A percentile compares a stretch with the other conserved stretches of the same genome.
phyloP scores from a whole-genome alignment of 1,284 basidiomycete species.

The Cutaneotrichosporon daszewskae region DNA sequence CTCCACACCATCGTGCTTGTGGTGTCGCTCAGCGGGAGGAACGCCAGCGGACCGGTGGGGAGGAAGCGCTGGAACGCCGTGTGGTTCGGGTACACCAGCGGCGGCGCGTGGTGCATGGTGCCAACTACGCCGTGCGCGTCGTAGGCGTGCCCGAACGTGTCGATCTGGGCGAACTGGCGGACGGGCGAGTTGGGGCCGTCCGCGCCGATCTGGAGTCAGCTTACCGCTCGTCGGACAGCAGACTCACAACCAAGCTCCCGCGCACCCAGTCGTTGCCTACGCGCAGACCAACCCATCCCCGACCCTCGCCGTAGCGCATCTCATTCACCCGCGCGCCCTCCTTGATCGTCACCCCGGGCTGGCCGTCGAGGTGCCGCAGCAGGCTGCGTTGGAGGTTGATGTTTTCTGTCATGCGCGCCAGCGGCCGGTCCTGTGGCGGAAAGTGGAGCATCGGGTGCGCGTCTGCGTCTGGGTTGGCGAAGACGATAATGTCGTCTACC shows the following conservation, averaged over 20 bases:
- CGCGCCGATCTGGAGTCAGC: constrained; percentile 61
- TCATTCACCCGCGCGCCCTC: constrained; percentile 36
- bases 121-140: constrained; percentile 85
- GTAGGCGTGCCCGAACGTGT: constrained; percentile 89
- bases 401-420: constrained; percentile 83
- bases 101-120: constrained; percentile 63
- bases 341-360: constrained; percentile 28
- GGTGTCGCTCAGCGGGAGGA: constrained; percentile 71
- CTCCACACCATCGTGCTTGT: constrained; percentile 93
- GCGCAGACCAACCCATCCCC: constrained; percentile 40
- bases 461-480: constrained; percentile 54
- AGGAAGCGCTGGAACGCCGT: constrained; percentile 94
- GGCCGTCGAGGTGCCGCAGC: constrained; percentile 51
- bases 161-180: constrained; percentile 75
- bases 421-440: constrained; percentile 45
- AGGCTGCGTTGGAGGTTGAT: constrained; percentile 81
- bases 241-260: constrained; percentile 32
- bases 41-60: constrained; percentile 91
- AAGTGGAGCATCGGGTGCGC: constrained; percentile 42
- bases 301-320: constrained; percentile 38
- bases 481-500: constrained; percentile 85
- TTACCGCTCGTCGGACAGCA: neutral
- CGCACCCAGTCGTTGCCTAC: constrained; percentile 42
- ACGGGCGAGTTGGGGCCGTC: constrained; percentile 96
- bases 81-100: constrained; percentile 59